Percentiles rank a stretch among this genome's conserved stretches.
Conservation (phyloP, 495 filamentous ascomycete species). For the Podospora comata region DNA sequence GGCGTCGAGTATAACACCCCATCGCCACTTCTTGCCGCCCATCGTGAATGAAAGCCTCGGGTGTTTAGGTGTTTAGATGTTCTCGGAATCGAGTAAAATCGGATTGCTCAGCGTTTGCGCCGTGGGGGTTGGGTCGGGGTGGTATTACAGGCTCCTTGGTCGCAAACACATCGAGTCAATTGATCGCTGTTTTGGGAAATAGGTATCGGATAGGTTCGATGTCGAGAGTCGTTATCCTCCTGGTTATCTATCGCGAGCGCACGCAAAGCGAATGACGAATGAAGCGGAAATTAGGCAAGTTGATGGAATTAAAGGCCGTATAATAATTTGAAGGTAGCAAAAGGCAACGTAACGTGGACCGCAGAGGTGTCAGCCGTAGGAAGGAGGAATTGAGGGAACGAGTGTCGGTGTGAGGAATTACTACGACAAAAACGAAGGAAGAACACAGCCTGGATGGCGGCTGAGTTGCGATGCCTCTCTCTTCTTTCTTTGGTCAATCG, state of each 20-base stretch:
- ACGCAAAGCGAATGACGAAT: background rate
- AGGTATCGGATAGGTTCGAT: background rate
- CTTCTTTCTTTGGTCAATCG: conserved; percentile 9
- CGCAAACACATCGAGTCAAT: background rate
- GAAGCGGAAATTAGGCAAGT: background rate
- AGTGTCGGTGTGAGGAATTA: conserved; percentile 22
- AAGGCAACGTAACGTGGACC: background rate
- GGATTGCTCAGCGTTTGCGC: background rate
- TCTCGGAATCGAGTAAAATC: background rate
- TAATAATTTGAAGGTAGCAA: background rate
- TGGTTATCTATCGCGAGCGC: background rate
- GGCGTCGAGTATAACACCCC: conserved; percentile 61
- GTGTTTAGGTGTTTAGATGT: background rate
- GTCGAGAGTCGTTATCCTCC: background rate
- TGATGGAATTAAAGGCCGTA: conserved; percentile 1
- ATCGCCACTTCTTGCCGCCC: conserved; percentile 39
- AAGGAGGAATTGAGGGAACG: conserved; percentile 19
- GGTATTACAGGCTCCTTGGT: background rate
- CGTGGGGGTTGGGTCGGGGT: background rate
- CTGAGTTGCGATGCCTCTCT: conserved; percentile 25
- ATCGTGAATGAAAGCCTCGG: background rate
- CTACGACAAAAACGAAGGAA: conserved; percentile 27
- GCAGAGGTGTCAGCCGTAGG: background rate
- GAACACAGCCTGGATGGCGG: conserved; percentile 26
- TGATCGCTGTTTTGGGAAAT: background rate